Evolutionary conservation across 2,329 filamentous ascomycete genomes (phyloP).

Genomic region (Pseudogymnoascus verrucosus): DNA sequence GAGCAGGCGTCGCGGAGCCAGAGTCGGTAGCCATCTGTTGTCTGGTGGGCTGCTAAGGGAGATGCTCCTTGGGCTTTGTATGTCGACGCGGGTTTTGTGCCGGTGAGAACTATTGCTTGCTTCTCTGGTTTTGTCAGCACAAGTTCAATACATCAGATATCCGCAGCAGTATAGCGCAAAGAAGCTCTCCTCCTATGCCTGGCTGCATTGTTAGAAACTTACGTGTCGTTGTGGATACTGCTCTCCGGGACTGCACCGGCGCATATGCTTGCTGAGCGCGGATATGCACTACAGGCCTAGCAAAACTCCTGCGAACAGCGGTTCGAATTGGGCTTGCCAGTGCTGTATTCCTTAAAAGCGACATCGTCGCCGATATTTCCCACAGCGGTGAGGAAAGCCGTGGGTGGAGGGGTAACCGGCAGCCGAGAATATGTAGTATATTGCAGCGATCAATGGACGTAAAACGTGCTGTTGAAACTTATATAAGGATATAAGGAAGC

Average conservation of each 20-base stretch:
- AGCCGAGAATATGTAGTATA: neutral
- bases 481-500: neutral
- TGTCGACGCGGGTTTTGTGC: neutral
- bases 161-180: neutral
- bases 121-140: slow-evolving; percentile 1
- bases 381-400: neutral
- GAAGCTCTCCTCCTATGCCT: neutral
- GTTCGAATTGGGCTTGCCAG: neutral
- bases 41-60: neutral
- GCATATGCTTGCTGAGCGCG: neutral
- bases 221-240: neutral
- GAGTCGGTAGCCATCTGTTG: slow-evolving; percentile 10
- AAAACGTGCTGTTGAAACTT: neutral
- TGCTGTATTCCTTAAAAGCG: neutral
- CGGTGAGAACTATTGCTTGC: neutral
- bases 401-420: neutral
- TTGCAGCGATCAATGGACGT: neutral
- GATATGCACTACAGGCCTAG: neutral
- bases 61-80: neutral
- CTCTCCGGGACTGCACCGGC: neutral
- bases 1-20: slow-evolving; percentile 50
- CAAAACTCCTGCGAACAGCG: neutral
- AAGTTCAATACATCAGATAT: neutral
- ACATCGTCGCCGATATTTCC: slow-evolving; percentile 1
- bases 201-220: neutral